These are phyloP conservation scores for Penicillium sclerotigenum DNA, from an alignment of 2,329 filamentous ascomycete genomes.

Conservation along the genomic window DNA sequence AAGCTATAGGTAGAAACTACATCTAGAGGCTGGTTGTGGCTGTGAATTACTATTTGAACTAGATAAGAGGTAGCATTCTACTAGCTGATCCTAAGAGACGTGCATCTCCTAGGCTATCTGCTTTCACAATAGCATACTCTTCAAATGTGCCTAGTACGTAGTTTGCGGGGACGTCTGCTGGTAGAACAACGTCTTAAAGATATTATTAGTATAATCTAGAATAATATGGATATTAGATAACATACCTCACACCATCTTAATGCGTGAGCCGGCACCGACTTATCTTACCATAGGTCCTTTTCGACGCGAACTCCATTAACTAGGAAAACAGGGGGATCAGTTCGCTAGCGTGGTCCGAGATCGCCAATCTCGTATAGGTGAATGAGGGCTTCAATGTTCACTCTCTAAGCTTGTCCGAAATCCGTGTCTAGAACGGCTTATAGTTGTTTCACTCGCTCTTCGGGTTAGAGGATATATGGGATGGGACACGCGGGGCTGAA, in stretches of 20 bases:
- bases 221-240: not conserved
- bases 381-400: slow-evolving; percentile 7
- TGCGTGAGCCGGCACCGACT: not conserved
- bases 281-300: not conserved
- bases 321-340: slow-evolving; percentile 1
- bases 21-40: too few species aligned
- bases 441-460: not conserved
- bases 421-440: not conserved
- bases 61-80: too few species aligned
- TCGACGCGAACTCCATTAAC: not conserved
- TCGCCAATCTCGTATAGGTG: slow-evolving; percentile 6
- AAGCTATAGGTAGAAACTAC: too few species aligned
- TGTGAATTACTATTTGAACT: too few species aligned
- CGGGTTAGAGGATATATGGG: not conserved
- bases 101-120: too few species aligned
- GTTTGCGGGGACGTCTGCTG: not conserved
- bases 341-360: slow-evolving; percentile 1
- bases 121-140: too few species aligned
- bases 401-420: slow-evolving; percentile 1
- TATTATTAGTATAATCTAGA: not conserved
- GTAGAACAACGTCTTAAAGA: slow-evolving; percentile 1
- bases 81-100: too few species aligned
- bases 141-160: not conserved
- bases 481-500: slow-evolving; percentile 4
- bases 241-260: not conserved